Evolutionary conservation across 768 basidiomycete genomes (phyloP).

Genomic region (Suillus occidentalis): DNA sequence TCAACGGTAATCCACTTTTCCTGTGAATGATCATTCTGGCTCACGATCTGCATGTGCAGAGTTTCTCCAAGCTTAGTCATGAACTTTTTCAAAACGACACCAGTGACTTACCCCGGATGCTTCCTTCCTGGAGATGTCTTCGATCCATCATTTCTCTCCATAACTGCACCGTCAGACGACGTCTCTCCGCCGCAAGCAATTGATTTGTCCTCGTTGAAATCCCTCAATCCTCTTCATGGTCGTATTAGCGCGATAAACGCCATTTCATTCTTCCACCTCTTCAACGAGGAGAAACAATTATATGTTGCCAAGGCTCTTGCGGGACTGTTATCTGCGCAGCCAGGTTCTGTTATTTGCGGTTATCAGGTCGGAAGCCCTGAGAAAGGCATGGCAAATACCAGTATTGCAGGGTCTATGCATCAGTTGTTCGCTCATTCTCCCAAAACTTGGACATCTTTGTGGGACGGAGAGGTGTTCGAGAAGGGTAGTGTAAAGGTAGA

Average conservation of each 20-base stretch:
- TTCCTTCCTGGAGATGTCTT: constrained; percentile 60
- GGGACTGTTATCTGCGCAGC: constrained; percentile 25
- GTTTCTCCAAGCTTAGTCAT: not conserved
- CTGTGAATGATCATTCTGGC: not conserved
- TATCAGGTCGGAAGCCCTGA: not conserved
- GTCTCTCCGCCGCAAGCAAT: constrained; percentile 26
- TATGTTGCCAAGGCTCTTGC: constrained; percentile 27
- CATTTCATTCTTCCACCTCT: constrained; percentile 40
- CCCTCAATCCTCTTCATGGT: constrained; percentile 48
- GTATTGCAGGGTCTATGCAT: not conserved
- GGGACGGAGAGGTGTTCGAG: constrained; percentile 24
- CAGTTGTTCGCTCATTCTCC: constrained; percentile 15
- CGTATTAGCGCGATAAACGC: constrained; percentile 49
- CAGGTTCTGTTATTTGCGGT: constrained; percentile 5
- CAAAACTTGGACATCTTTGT: constrained; percentile 17
- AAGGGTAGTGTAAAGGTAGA: constrained; percentile 35
- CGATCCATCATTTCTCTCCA: constrained; percentile 41
- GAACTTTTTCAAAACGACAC: constrained; percentile 32
- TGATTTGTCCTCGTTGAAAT: constrained; percentile 33
- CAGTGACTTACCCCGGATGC: constrained; percentile 47
- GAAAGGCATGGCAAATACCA: constrained; percentile 2
- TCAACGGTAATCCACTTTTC: not conserved
- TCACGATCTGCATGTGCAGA: not conserved
- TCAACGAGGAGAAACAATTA: constrained; percentile 29
- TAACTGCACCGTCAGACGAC: constrained; percentile 29